Conservation (phyloP, 306 rosid species). For the Vigna trinervia region DNA sequence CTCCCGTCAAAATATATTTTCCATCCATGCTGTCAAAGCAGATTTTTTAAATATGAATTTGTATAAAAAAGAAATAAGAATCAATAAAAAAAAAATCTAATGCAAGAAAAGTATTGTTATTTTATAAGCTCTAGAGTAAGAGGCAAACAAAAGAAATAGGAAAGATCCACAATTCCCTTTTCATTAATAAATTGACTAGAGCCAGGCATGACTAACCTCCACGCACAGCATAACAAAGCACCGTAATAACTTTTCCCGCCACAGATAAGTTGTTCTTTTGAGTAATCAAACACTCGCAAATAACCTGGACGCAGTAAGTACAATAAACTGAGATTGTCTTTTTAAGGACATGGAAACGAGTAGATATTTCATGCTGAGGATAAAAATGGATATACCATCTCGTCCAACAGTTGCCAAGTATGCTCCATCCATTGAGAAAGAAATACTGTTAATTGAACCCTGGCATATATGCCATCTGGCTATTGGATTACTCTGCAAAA, state of each 20-base stretch:
- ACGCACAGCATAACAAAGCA: conserved; percentile 93
- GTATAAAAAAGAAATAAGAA: neutral
- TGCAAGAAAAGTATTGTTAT: conserved; percentile 15
- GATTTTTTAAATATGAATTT: conserved; percentile 7
- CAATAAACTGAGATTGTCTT: conserved; percentile 35
- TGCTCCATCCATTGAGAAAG: conserved; percentile 86
- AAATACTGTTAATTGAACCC: conserved; percentile 80
- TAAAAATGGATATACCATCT: conserved; percentile 67
- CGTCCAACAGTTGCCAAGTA: conserved; percentile 91
- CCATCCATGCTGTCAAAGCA: conserved; percentile 78
- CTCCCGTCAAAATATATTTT: conserved; percentile 93
- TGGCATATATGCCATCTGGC: conserved; percentile 99
- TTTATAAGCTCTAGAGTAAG: conserved; percentile 24
- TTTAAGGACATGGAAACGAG: conserved; percentile 10
- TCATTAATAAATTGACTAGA: conserved; percentile 37
- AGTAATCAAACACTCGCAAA: conserved; percentile 90
- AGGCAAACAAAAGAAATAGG: conserved; percentile 17
- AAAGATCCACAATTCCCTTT: conserved; percentile 36
- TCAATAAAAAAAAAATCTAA: neutral
- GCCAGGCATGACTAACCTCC: conserved; percentile 71
- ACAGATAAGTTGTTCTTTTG: conserved; percentile 85
- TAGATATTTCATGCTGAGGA: conserved; percentile 28
- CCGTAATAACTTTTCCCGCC: conserved; percentile 99
- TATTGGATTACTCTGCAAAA: conserved; percentile 85
- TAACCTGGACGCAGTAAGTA: conserved; percentile 65